Base-by-base conservation (phyloP, 768 basidiomycete genomes). In the Tricholoma hemisulphureum region DNA sequence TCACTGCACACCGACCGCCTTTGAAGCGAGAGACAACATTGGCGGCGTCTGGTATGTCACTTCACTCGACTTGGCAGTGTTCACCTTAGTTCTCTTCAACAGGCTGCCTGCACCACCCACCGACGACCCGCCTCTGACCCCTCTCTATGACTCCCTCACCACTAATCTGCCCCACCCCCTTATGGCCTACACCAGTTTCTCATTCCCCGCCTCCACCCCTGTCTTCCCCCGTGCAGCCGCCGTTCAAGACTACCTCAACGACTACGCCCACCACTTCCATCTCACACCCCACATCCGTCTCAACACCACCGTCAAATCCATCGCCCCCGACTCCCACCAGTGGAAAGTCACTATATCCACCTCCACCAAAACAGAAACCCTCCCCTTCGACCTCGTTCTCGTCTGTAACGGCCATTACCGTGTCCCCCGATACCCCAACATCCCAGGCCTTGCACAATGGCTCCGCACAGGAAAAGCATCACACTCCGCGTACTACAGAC, bases 81-180 rank as follows among this genome's bases (percentile, higher is more conserved):
- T 24, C 11, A 49, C 20, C 41, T 23, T 23, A 28, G 4, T 26
- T 21, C 52, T 29, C 11, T 52, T 54, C 49, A 52, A 39, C 56
- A 84, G 87, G 89, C 67, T 83, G 21, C 84, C 88, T 18, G 80
- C 83, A 6, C 72, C 77, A 32, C 78, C 81, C 3, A 68, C 69
- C 10, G 75, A 73, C 18, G 70, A 82, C 31, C 83, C 83, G 6
- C 88, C 89, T 2, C 65, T 80, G 29, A 87, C 89, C 1, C 84
- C 92, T 1, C 65, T 91, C 8, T 94, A 94, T 64, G 87, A 93
- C 64, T 87, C 87, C 0, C 74, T 94, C 11, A 88, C 87, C n/a
- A 87, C 91, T 1, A 93, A 93, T 63, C 67, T 94, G 4, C 89
- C 92, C 0, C 88, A 93, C 61, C 87, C 87, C 1, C 58, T 86